Conservation (phyloP, 768 basidiomycete species). For the Phanerochaete sordida region DNA sequence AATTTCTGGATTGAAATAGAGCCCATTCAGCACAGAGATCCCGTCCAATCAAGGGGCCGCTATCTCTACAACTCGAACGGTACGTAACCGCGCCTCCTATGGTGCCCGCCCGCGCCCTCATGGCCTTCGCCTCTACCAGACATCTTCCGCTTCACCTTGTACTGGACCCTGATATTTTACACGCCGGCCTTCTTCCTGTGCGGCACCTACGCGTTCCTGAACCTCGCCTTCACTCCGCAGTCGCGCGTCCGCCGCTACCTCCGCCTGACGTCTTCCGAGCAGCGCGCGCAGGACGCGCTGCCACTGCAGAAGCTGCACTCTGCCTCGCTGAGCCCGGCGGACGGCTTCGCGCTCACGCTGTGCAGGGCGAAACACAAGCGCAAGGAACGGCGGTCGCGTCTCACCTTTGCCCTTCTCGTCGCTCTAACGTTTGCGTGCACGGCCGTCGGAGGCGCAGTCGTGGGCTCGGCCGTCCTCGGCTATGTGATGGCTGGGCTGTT, state of each 20-base stretch:
- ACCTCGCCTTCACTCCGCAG: constrained; percentile 35
- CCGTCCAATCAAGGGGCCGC: constrained; percentile 29
- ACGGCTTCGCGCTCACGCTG: background rate
- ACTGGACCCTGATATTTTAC: constrained; percentile 45
- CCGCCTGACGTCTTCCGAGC: constrained; percentile 1
- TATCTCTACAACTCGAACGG: constrained; percentile 35
- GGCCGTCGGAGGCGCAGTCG: constrained; percentile 34
- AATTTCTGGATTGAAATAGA: constrained; percentile 26
- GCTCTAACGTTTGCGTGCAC: constrained; percentile 30
- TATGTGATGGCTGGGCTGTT: constrained; percentile 37
- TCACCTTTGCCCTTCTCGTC: constrained; percentile 38
- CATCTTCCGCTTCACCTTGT: constrained; percentile 43
- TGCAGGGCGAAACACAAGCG: constrained; percentile 16
- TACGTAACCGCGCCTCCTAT: constrained; percentile 10
- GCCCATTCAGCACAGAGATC: constrained; percentile 23
- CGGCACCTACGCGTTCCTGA: constrained; percentile 39
- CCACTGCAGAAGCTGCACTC: constrained; percentile 14
- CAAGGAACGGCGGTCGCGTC: constrained; percentile 36
- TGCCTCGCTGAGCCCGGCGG: background rate
- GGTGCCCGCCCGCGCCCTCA: background rate
- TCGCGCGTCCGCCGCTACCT: constrained; percentile 12
- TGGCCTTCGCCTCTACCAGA: constrained; percentile 22
- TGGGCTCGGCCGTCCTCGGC: constrained; percentile 36
- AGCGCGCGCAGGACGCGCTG: constrained; percentile 3
- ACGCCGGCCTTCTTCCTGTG: constrained; percentile 36